Evolutionary conservation across 2,329 filamentous ascomycete genomes (phyloP).

Genomic region (Ceratocystis albifundus): DNA sequence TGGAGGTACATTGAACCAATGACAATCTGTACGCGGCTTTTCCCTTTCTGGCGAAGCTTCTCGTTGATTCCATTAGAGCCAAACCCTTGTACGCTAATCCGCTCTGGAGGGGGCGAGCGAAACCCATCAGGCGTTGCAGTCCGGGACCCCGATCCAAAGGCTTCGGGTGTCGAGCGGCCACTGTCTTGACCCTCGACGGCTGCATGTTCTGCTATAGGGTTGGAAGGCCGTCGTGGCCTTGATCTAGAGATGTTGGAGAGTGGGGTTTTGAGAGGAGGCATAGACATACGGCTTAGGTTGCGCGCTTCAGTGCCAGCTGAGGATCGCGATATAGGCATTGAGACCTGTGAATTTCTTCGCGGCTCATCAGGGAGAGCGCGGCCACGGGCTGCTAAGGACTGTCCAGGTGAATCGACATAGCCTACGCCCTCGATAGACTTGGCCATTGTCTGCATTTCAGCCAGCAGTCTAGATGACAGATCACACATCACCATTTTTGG

Average conservation of each 20-base stretch:
- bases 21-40: slow-evolving; percentile 65
- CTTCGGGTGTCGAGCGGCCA: slow-evolving; percentile 36
- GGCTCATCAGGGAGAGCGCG: slow-evolving; percentile 27
- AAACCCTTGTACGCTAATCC: slow-evolving; percentile 59
- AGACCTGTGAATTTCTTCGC: slow-evolving; percentile 47
- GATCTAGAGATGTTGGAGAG: slow-evolving; percentile 1
- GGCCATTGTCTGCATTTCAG: slow-evolving; percentile 63
- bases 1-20: slow-evolving; percentile 79
- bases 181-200: slow-evolving; percentile 30
- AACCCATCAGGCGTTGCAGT: slow-evolving; percentile 36
- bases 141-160: slow-evolving; percentile 27
- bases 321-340: slow-evolving; percentile 37
- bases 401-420: slow-evolving; percentile 64
- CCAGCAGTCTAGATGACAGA: slow-evolving; percentile 59
- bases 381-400: slow-evolving; percentile 31
- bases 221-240: slow-evolving; percentile 36
- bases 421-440: slow-evolving; percentile 62
- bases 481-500: slow-evolving; percentile 65
- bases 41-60: slow-evolving; percentile 66
- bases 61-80: slow-evolving; percentile 61
- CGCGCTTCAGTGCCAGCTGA: slow-evolving; percentile 45
- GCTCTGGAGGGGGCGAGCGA: slow-evolving; percentile 43
- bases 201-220: slow-evolving; percentile 32
- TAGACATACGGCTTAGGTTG: slow-evolving; percentile 62
- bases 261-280: slow-evolving; percentile 53